Evolutionary conservation across 2,329 filamentous ascomycete species (phyloP), one percentile per base, ranked within the genome.

Genomic region (Rhinocladiella similis): DNA sequence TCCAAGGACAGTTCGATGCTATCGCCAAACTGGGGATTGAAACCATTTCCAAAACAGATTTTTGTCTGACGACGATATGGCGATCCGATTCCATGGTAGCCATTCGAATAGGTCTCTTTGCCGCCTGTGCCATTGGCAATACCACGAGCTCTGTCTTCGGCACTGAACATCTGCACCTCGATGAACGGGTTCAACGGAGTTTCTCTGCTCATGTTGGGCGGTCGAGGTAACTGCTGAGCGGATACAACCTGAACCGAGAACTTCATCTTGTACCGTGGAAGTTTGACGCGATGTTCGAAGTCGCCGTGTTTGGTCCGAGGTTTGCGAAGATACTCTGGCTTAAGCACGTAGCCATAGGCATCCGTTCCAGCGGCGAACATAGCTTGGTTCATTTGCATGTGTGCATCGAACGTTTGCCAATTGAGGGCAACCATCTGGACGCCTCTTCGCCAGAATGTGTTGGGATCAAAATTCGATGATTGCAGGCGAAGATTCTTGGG

Each of bases 371-470:
- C 90, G 46, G 91, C 89, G 70, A 97, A 99, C 94, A 99, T 97
- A 68, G 94, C 94, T 65, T 94, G 89, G 70, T 97, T 97, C 72
- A 97, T 82, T 70, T 97, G 93, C 83, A 97, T 94, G 45, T 92
- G 91, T 16, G 95, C 81, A 69, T 97, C 94, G 68, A 95, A 97
- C 0, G 92, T 97, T 74, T 99, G 94, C 93, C 94, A 97, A 74
- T 99, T 99, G 61, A 97, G 80, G 0, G 94, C 94, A 13, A 89
- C 91, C 93, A 99, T 97, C 74, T 99, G 94, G 16, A 97, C 94
- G 29, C 94, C 94, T 42, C 91, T 87, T 50, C 93, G 87, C 94
- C 94, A 99, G 70, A 94, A 96, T 60, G 88, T 86, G 62, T 96
- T 83, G 1, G 94, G 94, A 67, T 97, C 91, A 68, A 97, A 97